Evolutionary conservation across 495 filamentous ascomycete species (phyloP).

Genomic region (Xylaria grammica): DNA sequence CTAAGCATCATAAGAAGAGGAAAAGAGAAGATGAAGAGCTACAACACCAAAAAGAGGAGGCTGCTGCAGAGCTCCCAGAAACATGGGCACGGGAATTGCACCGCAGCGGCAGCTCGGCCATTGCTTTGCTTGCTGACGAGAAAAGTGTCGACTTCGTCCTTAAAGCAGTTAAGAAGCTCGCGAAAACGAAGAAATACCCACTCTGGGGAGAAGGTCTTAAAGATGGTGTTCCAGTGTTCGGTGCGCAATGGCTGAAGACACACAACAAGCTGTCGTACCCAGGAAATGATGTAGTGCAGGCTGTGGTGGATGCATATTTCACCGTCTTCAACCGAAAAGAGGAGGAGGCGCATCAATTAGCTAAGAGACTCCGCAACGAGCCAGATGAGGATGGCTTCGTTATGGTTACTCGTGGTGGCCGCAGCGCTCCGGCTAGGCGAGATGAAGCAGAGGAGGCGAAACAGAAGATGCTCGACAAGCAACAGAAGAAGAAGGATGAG

Average conservation of each 20-base stretch:
- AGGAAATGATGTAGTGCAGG: constrained; percentile 62
- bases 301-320: constrained; percentile 82
- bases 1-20: constrained; percentile 65
- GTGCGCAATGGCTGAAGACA: constrained; percentile 63
- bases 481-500: constrained; percentile 66
- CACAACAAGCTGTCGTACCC: constrained; percentile 76
- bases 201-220: constrained; percentile 70
- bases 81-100: constrained; percentile 79
- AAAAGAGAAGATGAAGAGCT: constrained; percentile 62
- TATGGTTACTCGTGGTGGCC: constrained; percentile 81
- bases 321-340: constrained; percentile 69
- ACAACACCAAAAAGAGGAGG: constrained; percentile 59
- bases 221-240: constrained; percentile 60
- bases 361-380: constrained; percentile 67
- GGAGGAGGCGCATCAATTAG: constrained; percentile 65
- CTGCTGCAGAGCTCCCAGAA: constrained; percentile 60
- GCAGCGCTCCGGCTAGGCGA: constrained; percentile 71
- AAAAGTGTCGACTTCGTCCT: constrained; percentile 72
- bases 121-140: constrained; percentile 83
- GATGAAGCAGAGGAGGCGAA: constrained; percentile 76
- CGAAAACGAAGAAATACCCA: constrained; percentile 60
- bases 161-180: constrained; percentile 69
- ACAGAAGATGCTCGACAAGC: constrained; percentile 75
- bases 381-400: constrained; percentile 96
- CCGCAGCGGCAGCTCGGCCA: constrained; percentile 73